Conservation (phyloP, 805 yeast genomes). For the Hanseniaspora nectarophila region DNA sequence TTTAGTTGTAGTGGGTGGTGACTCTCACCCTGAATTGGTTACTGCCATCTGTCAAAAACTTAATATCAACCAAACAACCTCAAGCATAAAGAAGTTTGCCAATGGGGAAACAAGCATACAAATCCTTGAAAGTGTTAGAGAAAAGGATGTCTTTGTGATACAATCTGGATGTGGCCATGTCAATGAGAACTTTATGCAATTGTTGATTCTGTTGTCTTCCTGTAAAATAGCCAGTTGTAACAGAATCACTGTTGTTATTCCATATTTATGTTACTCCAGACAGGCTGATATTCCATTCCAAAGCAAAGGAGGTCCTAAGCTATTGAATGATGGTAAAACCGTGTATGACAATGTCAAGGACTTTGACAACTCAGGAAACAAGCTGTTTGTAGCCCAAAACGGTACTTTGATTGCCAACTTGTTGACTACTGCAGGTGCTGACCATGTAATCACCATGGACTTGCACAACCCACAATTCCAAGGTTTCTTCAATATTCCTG, state of each 20-base stretch:
- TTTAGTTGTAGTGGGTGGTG: constrained; percentile 79
- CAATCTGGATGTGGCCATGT: constrained; percentile 81
- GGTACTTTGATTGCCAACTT: constrained; percentile 86
- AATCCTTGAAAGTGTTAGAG: constrained; percentile 80
- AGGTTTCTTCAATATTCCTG: constrained; percentile 93
- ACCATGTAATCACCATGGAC: constrained; percentile 94
- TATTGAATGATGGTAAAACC: constrained; percentile 13
- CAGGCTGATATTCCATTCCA: constrained; percentile 90
- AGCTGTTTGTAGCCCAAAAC: constrained; percentile 90
- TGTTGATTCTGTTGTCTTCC: constrained; percentile 76
- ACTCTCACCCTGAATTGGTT: constrained; percentile 73
- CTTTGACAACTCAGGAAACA: constrained; percentile 53
- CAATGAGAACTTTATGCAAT: constrained; percentile 74
- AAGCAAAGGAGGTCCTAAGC: constrained; percentile 56
- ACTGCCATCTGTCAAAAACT: constrained; percentile 63
- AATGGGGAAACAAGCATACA: constrained; percentile 92
- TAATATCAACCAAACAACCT: constrained; percentile 60
- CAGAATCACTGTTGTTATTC: constrained; percentile 81
- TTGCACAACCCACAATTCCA: constrained; percentile 96
- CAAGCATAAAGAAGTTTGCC: constrained; percentile 53
- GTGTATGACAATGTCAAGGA: constrained; percentile 21
- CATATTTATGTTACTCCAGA: constrained; percentile 88
- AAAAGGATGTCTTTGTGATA: constrained; percentile 85
- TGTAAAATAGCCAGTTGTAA: constrained; percentile 85
- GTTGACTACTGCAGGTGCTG: constrained; percentile 86